These are phyloP conservation scores for Silybum marianum DNA, from an alignment of 129 eudicot species.

Conservation along the genomic window DNA sequence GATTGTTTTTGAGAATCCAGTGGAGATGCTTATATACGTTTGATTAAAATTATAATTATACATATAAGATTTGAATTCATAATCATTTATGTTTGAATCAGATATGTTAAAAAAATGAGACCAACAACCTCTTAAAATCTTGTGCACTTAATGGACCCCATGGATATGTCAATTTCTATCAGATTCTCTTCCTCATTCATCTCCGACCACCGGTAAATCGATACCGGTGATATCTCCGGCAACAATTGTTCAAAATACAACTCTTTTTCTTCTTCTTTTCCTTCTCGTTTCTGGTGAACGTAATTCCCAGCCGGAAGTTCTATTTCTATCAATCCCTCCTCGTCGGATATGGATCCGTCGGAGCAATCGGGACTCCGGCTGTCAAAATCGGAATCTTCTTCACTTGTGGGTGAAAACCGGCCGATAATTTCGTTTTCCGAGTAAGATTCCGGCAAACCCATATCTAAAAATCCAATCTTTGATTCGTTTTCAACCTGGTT, in stretches of 20 bases:
- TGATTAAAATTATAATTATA: no score
- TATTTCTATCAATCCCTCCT: slow-evolving; percentile 78
- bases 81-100: not conserved
- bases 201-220: slow-evolving; percentile 36
- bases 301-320: slow-evolving; percentile 64
- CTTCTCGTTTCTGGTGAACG: slow-evolving; percentile 20
- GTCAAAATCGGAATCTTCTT: slow-evolving; percentile 51
- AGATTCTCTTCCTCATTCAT: slow-evolving; percentile 76
- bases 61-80: not conserved
- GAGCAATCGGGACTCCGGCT: slow-evolving; percentile 32
- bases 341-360: slow-evolving; percentile 73
- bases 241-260: slow-evolving; percentile 23
- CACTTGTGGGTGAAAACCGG: slow-evolving; percentile 40
- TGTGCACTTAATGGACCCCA: slow-evolving; percentile 80
- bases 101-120: not conserved
- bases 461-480: slow-evolving; percentile 15
- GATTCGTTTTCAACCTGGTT: not conserved
- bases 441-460: slow-evolving; percentile 36
- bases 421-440: slow-evolving; percentile 43
- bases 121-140: slow-evolving; percentile 46
- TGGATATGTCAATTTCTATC: slow-evolving; percentile 78
- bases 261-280: slow-evolving; percentile 28
- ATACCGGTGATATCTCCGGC: slow-evolving; percentile 24
- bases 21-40: no score
- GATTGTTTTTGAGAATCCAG: no score